Percentiles rank a stretch among this genome's conserved stretches.
Evolutionary conservation across 2,329 filamentous ascomycete species (phyloP).

Genomic region (Xylariales sp.): DNA sequence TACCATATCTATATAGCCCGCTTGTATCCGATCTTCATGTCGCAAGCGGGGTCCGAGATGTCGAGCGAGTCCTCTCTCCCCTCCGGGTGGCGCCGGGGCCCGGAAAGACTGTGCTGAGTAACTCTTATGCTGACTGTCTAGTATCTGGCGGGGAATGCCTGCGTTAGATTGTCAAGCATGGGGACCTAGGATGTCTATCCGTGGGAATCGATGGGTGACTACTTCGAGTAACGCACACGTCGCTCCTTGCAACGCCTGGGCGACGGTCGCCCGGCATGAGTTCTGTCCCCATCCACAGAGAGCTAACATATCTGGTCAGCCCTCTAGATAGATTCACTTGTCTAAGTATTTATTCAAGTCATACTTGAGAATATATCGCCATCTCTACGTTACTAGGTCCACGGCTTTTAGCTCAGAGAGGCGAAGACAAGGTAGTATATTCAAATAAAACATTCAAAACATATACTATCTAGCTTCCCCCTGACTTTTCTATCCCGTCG

Average conservation of each 20-base stretch:
- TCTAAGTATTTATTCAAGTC: background rate
- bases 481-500: slow-evolving; percentile 27
- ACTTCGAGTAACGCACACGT: background rate
- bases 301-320: background rate
- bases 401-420: background rate
- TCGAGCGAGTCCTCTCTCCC: slow-evolving; percentile 9
- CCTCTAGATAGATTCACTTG: background rate
- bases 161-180: background rate
- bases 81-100: slow-evolving; percentile 23
- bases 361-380: background rate
- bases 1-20: slow-evolving; percentile 16
- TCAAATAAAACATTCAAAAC: slow-evolving; percentile 18
- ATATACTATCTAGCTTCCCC: slow-evolving; percentile 14
- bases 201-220: slow-evolving; percentile 7
- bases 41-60: slow-evolving; percentile 13
- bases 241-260: background rate
- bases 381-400: background rate
- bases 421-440: slow-evolving; percentile 16
- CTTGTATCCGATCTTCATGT: slow-evolving; percentile 13
- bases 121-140: slow-evolving; percentile 4
- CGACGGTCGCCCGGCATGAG: background rate
- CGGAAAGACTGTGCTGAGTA: slow-evolving; percentile 14
- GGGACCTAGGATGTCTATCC: background rate
- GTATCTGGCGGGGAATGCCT: slow-evolving; percentile 3
- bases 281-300: background rate